Base-by-base conservation (phyloP, 371 early-diverging fungal species). In the Rhizomucor miehei region DNA sequence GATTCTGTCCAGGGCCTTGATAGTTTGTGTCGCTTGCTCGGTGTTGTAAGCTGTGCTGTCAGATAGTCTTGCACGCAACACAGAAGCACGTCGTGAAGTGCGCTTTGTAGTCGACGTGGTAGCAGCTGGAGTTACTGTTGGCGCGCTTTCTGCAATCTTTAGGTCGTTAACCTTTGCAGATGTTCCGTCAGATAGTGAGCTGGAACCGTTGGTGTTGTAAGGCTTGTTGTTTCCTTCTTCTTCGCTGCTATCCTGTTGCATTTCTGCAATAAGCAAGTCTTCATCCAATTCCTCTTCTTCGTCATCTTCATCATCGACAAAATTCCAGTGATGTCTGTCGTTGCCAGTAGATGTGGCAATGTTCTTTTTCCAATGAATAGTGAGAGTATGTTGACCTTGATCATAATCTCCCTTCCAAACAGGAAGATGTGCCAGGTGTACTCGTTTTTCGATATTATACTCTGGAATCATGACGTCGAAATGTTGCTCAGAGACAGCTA, bases 401-500 rank as follows among this genome's bases (percentile, higher is more conserved):
- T 78, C 66, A 40, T 71, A 75, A 40, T 80, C 75, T 6, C 63
- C 59, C 12, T 64, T 54, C 60, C 66, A 65, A 1, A 75, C 48
- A 11, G 79, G 79, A 38, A 78, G 55, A 43, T 67, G 71, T 23
- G 72, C 67, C 39, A 74, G 51, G 44, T 77, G 76, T 13, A 79
- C 59, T 39, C 77, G 71, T 58, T 77, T 76, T 56, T 89, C 87
- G 35, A 89, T 63, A 9, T 85, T 86, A 40, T 71, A 83, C 19
- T 75, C 68, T 23, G 73, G 73, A 3, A 90, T 58, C 20, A 83
- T 51, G 6, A 91, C 85, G 57, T 89, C 86, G 45, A 85, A 79
- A 46, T 50, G 77, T 35, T 55, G 69, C 58, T 66, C 76, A 36
- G 56, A 59, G 0, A 82, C 70, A 17, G 76, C 80, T 5, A 69